Evolutionary conservation across 1,284 basidiomycete species (phyloP).

Genomic region (Fomitopsis schrenkii): DNA sequence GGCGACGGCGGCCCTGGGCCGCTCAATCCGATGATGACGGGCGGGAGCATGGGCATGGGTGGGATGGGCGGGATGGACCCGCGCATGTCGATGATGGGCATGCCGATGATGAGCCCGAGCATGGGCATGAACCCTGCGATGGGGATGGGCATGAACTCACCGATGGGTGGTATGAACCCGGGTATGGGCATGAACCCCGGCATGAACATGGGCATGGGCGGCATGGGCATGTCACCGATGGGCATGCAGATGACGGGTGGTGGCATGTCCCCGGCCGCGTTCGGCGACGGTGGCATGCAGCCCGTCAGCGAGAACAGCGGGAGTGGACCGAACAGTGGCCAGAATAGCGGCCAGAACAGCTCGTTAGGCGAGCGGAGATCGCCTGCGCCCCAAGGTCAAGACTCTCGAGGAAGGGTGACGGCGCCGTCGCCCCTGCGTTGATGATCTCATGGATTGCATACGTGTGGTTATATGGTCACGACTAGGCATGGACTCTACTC

Average conservation of each 20-base stretch:
- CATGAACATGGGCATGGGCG: conserved; percentile 18
- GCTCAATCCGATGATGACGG: conserved; percentile 57
- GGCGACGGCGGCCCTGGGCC: conserved; percentile 37
- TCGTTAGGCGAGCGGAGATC: not conserved
- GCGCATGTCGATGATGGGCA: conserved; percentile 49
- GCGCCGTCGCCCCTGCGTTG: not conserved
- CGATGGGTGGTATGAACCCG: conserved; percentile 16
- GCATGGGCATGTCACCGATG: conserved; percentile 30
- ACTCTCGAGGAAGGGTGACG: not conserved
- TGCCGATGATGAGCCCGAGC: conserved; percentile 27
- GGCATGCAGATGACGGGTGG: conserved; percentile 16
- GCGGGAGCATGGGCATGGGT: conserved; percentile 32
- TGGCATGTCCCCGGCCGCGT: conserved; percentile 16
- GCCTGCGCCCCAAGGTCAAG: not conserved
- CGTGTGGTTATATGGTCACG: not conserved
- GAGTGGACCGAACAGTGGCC: not conserved
- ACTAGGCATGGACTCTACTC: not conserved
- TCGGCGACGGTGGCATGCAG: conserved; percentile 13
- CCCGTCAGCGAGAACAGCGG: conserved; percentile 9
- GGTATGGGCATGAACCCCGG: conserved; percentile 28
- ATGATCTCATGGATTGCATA: not conserved
- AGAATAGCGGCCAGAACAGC: not conserved
- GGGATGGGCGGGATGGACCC: conserved; percentile 38
- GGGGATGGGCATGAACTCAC: conserved; percentile 17
- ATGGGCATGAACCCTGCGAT: conserved; percentile 21